A percentile compares a stretch with the other conserved stretches of the same genome.
Conservation (phyloP, 352 stramenopile species). For the Phytophthora sp. region DNA sequence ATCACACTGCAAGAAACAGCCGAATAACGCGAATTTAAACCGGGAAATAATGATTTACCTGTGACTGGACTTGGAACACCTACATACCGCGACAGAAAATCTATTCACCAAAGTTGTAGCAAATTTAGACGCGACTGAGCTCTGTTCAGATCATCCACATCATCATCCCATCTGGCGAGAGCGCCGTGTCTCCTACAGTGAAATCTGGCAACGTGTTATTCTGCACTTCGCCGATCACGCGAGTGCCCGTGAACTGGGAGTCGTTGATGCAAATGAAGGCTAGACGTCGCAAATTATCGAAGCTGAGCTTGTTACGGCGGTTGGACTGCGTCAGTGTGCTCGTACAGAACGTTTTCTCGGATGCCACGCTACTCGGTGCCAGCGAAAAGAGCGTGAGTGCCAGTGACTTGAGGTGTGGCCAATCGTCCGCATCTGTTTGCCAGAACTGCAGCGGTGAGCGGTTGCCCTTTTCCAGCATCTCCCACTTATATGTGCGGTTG, state of each 20-base stretch:
- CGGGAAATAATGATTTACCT: neutral
- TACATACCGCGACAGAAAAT: no score
- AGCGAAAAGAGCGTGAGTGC: conserved; percentile 82
- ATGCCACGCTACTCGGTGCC: conserved; percentile 71
- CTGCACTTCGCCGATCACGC: conserved; percentile 51
- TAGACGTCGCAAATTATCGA: conserved; percentile 75
- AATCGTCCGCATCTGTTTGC: conserved; percentile 78
- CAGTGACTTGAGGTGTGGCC: conserved; percentile 78
- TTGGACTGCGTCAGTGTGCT: conserved; percentile 65
- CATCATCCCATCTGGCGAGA: conserved; percentile 85
- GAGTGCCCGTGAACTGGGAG: conserved; percentile 65
- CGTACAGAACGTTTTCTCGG: conserved; percentile 78
- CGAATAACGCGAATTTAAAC: no score
- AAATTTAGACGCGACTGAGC: no score
- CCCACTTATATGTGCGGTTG: conserved; percentile 85
- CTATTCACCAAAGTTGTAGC: no score
- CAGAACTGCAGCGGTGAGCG: conserved; percentile 83
- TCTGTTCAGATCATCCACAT: conserved; percentile 91
- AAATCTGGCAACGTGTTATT: conserved; percentile 75
- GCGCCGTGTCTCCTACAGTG: conserved; percentile 64
- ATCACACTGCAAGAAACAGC: no score
- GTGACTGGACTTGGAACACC: neutral
- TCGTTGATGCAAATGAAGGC: conserved; percentile 88
- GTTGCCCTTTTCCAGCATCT: conserved; percentile 85
- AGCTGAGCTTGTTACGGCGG: conserved; percentile 75